Conservation (phyloP, 1,139 yeast species). For the Eremothecium coryli region DNA sequence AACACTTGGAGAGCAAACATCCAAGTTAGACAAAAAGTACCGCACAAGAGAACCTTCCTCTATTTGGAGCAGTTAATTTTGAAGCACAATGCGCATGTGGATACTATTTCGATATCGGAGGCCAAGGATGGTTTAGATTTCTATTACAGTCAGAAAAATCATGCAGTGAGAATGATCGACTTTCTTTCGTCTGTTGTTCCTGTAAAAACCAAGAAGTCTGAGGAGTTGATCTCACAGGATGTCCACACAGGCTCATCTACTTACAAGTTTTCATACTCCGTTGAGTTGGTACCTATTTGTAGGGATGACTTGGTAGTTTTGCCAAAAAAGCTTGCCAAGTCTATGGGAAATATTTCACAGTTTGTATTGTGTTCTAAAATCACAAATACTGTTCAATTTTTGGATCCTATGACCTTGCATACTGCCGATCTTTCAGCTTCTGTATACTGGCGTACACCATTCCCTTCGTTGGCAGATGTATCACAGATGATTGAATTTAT, state of each 20-base stretch:
- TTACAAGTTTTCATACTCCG: constrained; percentile 85
- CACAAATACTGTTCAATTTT: constrained; percentile 71
- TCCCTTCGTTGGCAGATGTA: constrained; percentile 66
- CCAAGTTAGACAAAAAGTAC: constrained; percentile 94
- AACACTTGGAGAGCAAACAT: constrained; percentile 98
- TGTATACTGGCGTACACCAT: constrained; percentile 85
- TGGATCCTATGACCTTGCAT: constrained; percentile 78
- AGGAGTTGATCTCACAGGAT: constrained; percentile 85
- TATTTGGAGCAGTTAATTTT: constrained; percentile 90
- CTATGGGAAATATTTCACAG: constrained; percentile 76
- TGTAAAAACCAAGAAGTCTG: constrained; percentile 74
- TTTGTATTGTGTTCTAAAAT: constrained; percentile 79
- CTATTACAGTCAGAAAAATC: constrained; percentile 79
- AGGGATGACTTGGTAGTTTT: constrained; percentile 90
- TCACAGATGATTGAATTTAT: constrained; percentile 79
- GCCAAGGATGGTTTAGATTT: constrained; percentile 92
- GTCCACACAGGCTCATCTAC: constrained; percentile 83
- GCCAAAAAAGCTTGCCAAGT: constrained; percentile 75
- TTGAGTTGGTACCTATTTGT: constrained; percentile 95
- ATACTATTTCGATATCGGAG: constrained; percentile 88
- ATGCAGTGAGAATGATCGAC: constrained; percentile 89
- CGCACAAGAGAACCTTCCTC: constrained; percentile 92
- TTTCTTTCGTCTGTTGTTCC: constrained; percentile 84
- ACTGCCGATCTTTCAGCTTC: constrained; percentile 66
- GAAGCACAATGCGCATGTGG: constrained; percentile 89